Conservation (phyloP, 1,284 basidiomycete genomes). For the Neolentinus lepideus region DNA sequence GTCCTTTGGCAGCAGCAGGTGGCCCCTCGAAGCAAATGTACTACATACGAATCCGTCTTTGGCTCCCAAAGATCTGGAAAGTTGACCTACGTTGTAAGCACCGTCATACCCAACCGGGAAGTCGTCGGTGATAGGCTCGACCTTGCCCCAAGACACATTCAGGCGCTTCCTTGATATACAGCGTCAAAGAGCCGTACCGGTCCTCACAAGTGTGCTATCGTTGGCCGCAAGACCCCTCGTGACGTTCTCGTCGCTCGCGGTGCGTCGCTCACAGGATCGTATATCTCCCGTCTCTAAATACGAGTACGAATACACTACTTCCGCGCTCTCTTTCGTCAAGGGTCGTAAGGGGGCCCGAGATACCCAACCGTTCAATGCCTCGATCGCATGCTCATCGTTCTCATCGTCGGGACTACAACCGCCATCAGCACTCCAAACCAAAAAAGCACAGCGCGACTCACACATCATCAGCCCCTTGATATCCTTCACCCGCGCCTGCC, state of each 20-base stretch:
- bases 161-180: conserved; percentile 62
- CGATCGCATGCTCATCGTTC: conserved; percentile 59
- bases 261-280: too few species aligned
- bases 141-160: conserved; percentile 53
- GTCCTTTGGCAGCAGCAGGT: conserved; percentile 41
- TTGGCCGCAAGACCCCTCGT: too few species aligned
- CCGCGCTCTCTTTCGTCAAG: too few species aligned
- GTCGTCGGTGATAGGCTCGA: conserved; percentile 44
- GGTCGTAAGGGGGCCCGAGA: neutral
- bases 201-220: too few species aligned
- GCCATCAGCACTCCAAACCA: conserved; percentile 5
- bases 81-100: conserved; percentile 46
- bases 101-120: conserved; percentile 47
- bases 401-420: conserved; percentile 57
- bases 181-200: conserved; percentile 39
- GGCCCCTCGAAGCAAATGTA: conserved; percentile 69
- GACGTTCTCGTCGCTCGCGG: too few species aligned
- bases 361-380: conserved; percentile 17
- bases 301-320: too few species aligned
- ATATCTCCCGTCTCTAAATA: too few species aligned
- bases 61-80: neutral
- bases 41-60: conserved; percentile 22
- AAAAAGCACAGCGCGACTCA: conserved; percentile 25
- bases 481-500: conserved; percentile 51
- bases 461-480: conserved; percentile 66